Evolutionary conservation across 257 asterid genomes (phyloP).

Genomic region (Solanum virginianum): DNA sequence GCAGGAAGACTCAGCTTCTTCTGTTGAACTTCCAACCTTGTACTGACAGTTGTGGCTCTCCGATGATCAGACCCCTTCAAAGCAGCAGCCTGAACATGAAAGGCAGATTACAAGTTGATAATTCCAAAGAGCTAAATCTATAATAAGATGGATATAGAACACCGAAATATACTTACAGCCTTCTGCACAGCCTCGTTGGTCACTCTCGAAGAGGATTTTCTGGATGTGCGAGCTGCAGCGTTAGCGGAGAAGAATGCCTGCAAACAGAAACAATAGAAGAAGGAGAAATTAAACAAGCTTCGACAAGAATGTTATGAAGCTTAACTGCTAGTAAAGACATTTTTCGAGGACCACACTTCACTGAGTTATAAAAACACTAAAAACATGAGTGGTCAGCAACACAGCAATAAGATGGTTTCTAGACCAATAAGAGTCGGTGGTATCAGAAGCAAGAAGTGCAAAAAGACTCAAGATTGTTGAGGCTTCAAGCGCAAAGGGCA

Average conservation of each 20-base stretch:
- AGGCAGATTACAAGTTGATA: not conserved
- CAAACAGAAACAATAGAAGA: not conserved
- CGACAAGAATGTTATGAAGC: not conserved
- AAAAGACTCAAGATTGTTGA: no score
- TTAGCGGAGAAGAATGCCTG: slow-evolving; percentile 79
- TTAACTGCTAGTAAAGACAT: not conserved
- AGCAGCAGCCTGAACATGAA: slow-evolving; percentile 50
- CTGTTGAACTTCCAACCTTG: slow-evolving; percentile 93
- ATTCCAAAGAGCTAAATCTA: not conserved
- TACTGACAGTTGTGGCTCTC: slow-evolving; percentile 78
- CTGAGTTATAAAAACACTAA: not conserved
- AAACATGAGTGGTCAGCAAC: not conserved
- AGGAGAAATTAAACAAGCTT: not conserved
- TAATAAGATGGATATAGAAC: not conserved
- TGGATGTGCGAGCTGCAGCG: slow-evolving; percentile 81
- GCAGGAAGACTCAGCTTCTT: slow-evolving; percentile 92
- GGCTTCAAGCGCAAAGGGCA: no score
- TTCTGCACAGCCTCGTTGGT: slow-evolving; percentile 85
- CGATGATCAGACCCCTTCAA: slow-evolving; percentile 93
- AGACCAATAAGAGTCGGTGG: not conserved
- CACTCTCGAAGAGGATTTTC: slow-evolving; percentile 91
- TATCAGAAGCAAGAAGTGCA: no score
- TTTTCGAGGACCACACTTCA: not conserved
- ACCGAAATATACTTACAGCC: slow-evolving; percentile 55
- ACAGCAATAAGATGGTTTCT: not conserved